These are phyloP conservation scores for Sanguinoderma infundibulare DNA, from an alignment of 1,284 basidiomycete species.

Conservation along the genomic window DNA sequence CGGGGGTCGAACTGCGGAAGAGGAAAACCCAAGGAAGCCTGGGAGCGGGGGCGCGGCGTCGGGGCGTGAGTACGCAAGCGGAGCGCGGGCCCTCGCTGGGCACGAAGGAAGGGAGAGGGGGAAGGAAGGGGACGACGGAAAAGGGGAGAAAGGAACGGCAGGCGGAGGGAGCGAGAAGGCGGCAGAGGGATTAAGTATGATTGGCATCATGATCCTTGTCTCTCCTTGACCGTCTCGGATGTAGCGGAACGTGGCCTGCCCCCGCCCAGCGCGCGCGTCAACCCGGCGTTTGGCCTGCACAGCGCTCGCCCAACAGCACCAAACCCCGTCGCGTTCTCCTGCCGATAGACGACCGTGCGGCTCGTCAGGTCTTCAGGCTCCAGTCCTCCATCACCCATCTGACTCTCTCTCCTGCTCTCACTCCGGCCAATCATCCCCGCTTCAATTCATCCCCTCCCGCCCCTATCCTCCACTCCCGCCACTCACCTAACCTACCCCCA, in stretches of 20 bases:
- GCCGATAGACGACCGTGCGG: constrained; percentile 10
- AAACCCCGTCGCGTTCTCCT: background rate
- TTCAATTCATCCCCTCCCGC: background rate
- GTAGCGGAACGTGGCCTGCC: constrained; percentile 26
- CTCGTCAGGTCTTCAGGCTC: constrained; percentile 17
- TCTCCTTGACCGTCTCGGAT: constrained; percentile 16
- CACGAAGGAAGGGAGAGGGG: constrained; percentile 5
- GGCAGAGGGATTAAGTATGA: constrained; percentile 23
- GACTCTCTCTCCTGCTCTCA: constrained; percentile 14
- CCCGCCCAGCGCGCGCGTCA: background rate
- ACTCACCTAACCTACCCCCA: background rate
- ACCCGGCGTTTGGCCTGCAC: constrained; percentile 11
- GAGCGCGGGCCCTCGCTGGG: constrained; percentile 5
- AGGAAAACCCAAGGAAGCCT: constrained; percentile 25
- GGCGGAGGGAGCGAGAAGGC: constrained; percentile 8
- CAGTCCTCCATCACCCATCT: constrained; percentile 15
- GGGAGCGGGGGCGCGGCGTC: constrained; percentile 19
- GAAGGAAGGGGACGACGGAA: constrained; percentile 8
- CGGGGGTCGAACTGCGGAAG: constrained; percentile 29
- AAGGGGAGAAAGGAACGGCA: constrained; percentile 9
- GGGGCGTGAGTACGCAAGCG: constrained; percentile 1
- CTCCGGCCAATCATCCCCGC: constrained; percentile 33
- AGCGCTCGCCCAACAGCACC: constrained; percentile 17
- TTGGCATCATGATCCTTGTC: background rate
- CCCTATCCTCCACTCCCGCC: background rate